These are phyloP conservation scores for Strigomonas galati DNA, from an alignment of 208 protist genomes.

Conservation along the genomic window DNA sequence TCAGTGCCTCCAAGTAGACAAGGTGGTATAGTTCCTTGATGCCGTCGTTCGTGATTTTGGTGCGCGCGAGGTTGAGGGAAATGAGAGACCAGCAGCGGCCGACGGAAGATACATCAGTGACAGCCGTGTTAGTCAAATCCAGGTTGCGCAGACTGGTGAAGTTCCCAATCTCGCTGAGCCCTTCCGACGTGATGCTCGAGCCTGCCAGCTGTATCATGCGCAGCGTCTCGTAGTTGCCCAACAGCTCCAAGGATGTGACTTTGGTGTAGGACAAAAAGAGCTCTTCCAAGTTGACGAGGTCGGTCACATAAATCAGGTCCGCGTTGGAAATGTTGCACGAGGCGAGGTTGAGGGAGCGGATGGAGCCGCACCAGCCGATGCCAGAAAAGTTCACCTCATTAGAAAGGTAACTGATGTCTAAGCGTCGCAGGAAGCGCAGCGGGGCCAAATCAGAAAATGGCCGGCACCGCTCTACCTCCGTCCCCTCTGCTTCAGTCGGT, in stretches of 20 bases:
- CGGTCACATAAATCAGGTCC: conserved; percentile 15
- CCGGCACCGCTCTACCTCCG: neutral
- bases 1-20: conserved; percentile 19
- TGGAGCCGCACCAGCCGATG: conserved; percentile 14
- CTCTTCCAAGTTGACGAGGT: conserved; percentile 17
- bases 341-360: conserved; percentile 23
- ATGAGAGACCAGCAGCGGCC: conserved; percentile 13
- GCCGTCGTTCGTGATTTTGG: conserved; percentile 18
- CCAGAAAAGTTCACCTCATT: conserved; percentile 18
- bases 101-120: conserved; percentile 17
- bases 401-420: conserved; percentile 19
- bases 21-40: conserved; percentile 10
- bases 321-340: conserved; percentile 17
- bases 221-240: conserved; percentile 11
- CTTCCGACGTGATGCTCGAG: conserved; percentile 15
- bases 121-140: conserved; percentile 24
- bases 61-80: conserved; percentile 23
- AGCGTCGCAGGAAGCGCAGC: conserved; percentile 11
- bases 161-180: conserved; percentile 17
- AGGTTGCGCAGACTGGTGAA: conserved; percentile 19
- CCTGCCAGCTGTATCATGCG: conserved; percentile 22
- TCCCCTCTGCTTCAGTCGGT: neutral
- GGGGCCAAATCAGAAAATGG: conserved; percentile 19
- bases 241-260: conserved; percentile 14
- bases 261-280: conserved; percentile 22